These are phyloP conservation scores for Cordia subcordata DNA, from an alignment of 257 asterid species.

Conservation along the genomic window DNA sequence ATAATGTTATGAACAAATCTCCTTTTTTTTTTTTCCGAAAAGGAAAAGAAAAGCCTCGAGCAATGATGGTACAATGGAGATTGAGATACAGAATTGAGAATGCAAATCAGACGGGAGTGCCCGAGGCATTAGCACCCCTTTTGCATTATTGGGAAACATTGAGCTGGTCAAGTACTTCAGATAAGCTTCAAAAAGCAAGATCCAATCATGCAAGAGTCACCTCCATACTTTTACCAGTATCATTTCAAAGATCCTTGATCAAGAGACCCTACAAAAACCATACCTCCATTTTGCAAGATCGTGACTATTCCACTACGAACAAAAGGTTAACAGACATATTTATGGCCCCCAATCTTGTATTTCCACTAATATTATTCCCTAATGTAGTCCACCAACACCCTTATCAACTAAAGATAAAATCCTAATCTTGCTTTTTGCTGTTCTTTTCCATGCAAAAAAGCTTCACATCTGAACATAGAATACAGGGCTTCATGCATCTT, in stretches of 20 bases:
- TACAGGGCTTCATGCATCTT: slow-evolving; percentile 28
- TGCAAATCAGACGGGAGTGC: slow-evolving; percentile 12
- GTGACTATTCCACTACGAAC: slow-evolving; percentile 18
- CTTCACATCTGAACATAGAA: slow-evolving; percentile 4
- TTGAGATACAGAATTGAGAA: slow-evolving; percentile 7
- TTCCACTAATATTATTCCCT: too few species aligned
- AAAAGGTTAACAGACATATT: slow-evolving; percentile 13
- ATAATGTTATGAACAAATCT: too few species aligned
- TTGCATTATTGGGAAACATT: slow-evolving; percentile 29
- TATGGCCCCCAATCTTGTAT: too few species aligned
- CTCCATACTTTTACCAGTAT: too few species aligned
- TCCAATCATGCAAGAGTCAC: slow-evolving; percentile 9
- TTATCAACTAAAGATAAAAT: too few species aligned
- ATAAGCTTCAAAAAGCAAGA: slow-evolving; percentile 13
- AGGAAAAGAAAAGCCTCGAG: slow-evolving; percentile 6
- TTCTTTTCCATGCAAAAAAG: slow-evolving; percentile 26
- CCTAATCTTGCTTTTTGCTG: too few species aligned
- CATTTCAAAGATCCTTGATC: too few species aligned
- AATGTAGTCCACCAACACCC: too few species aligned
- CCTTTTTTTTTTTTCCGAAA: too few species aligned
- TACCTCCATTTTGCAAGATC: slow-evolving; percentile 12
- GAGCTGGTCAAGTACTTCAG: slow-evolving; percentile 30
- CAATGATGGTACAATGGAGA: slow-evolving; percentile 22
- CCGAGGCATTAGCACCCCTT: slow-evolving; percentile 24
- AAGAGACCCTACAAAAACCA: background rate